A percentile compares a stretch with the other conserved stretches of the same genome.
These are phyloP conservation scores for Neurospora hispaniola DNA, from an alignment of 495 filamentous ascomycete genomes.

Conservation along the genomic window DNA sequence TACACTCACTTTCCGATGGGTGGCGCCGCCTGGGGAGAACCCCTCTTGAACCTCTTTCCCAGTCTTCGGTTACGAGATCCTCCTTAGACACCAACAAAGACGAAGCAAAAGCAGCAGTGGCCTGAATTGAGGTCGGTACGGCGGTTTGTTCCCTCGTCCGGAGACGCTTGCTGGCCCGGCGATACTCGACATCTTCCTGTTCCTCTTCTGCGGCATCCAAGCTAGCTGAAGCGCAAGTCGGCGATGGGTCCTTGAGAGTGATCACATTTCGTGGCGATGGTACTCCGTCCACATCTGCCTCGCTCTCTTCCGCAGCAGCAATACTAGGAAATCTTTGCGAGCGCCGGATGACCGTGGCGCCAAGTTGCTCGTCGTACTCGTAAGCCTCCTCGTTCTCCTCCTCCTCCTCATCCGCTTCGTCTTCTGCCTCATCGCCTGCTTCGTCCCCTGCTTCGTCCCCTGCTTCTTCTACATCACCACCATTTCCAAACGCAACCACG, in stretches of 20 bases:
- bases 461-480: background rate
- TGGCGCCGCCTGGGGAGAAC: background rate
- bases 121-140: background rate
- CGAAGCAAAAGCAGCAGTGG: background rate
- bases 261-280: background rate
- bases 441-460: background rate
- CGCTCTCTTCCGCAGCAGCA: background rate
- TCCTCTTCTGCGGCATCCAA: background rate
- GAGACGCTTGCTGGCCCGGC: background rate
- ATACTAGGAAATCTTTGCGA: background rate
- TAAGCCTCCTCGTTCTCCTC: background rate
- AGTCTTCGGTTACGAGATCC: background rate
- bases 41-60: background rate
- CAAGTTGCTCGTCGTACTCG: background rate
- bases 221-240: background rate
- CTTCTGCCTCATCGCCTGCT: background rate
- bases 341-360: background rate
- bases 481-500: background rate
- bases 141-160: background rate
- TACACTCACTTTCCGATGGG: background rate
- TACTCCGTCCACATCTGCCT: background rate
- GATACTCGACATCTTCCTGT: background rate
- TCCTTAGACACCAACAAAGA: background rate
- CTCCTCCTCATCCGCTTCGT: slow-evolving; percentile 3
- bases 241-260: background rate